These are phyloP conservation scores for Rhynchospora tenuis DNA, from an alignment of 176 grass and related monocot species.

Conservation along the genomic window DNA sequence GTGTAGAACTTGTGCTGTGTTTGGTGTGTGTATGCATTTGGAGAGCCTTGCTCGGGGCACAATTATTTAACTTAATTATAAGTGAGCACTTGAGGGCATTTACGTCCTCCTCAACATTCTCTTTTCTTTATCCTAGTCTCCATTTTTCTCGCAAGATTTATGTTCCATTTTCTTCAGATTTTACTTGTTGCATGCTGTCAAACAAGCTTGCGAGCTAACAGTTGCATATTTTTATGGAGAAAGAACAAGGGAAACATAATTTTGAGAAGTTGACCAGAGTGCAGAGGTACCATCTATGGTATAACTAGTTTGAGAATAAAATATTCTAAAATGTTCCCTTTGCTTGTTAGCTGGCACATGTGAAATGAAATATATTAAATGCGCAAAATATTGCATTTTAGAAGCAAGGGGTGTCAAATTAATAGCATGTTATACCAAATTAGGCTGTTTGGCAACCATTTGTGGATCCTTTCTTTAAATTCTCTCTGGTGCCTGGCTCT, in stretches of 20 bases:
- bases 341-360: too few species aligned
- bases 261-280: not conserved
- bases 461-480: too few species aligned
- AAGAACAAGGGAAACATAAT: not conserved
- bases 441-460: too few species aligned
- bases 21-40: conserved; percentile 19
- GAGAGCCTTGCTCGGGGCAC: conserved; percentile 19
- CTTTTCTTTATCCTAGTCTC: not conserved
- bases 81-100: conserved; percentile 8
- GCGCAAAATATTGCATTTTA: too few species aligned
- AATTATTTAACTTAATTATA: conserved; percentile 11
- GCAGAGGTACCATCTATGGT: too few species aligned
- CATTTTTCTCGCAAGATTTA: not conserved
- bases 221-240: not conserved
- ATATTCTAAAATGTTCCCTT: too few species aligned
- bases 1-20: conserved; percentile 23
- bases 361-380: too few species aligned
- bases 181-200: not conserved
- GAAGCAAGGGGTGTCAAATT: too few species aligned
- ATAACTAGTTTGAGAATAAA: too few species aligned
- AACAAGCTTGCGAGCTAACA: not conserved
- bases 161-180: not conserved
- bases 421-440: too few species aligned
- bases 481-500: too few species aligned
- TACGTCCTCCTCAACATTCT: not conserved